A percentile compares a stretch with the other conserved stretches of the same genome.
phyloP scores from a whole-genome alignment of 208 protist species.

The Acanthamoeba healyi region DNA sequence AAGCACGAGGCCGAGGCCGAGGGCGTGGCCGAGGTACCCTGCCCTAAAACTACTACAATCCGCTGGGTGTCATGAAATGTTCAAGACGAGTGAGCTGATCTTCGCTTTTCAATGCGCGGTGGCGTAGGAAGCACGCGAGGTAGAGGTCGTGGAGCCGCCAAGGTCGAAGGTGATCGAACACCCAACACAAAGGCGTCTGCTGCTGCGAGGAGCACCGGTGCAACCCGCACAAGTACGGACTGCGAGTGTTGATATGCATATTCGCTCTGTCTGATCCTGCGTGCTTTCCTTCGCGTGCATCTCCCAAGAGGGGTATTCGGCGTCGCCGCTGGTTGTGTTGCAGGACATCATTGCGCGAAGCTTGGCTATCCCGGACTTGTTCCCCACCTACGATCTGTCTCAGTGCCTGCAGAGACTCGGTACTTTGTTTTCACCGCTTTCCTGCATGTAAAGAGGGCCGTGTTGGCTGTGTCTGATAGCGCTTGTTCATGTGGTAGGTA shows the following conservation, averaged over 20 bases:
- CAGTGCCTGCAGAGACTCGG: background rate
- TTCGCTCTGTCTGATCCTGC: too few species aligned
- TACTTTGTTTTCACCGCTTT: background rate
- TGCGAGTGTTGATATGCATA: too few species aligned
- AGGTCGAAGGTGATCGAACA: background rate
- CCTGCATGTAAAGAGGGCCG: too few species aligned
- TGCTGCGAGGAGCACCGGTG: background rate
- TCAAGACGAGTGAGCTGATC: too few species aligned
- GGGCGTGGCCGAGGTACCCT: background rate
- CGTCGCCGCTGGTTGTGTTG: slow-evolving; percentile 9
- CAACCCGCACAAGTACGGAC: background rate
- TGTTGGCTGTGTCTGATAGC: too few species aligned
- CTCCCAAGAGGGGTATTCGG: background rate
- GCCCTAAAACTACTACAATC: too few species aligned
- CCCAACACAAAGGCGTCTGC: background rate
- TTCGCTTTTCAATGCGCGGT: too few species aligned
- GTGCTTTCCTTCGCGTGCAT: too few species aligned
- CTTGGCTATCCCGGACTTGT: background rate
- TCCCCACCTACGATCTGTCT: slow-evolving; percentile 20
- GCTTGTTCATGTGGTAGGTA: background rate
- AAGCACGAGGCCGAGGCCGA: too few species aligned
- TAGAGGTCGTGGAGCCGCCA: background rate
- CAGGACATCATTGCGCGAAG: background rate
- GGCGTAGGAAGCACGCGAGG: background rate
- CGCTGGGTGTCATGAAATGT: too few species aligned